A percentile compares a stretch with the other conserved stretches of the same genome.
Conservation (phyloP, 2,329 filamentous ascomycete genomes). For the Thelonectria blattea region DNA sequence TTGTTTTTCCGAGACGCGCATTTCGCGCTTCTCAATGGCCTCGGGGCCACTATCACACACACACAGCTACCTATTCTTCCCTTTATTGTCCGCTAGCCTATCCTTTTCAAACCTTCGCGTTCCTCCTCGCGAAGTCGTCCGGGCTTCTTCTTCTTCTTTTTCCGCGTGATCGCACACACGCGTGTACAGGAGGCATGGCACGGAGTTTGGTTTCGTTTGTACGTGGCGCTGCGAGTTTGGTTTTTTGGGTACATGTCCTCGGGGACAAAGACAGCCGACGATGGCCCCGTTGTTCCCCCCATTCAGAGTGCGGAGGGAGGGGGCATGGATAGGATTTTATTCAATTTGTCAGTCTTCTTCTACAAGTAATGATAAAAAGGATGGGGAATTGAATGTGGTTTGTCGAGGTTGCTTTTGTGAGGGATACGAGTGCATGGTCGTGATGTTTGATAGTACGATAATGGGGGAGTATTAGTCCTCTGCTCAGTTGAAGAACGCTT, state of each 20-base stretch:
- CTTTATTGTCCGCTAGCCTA: slow-evolving; percentile 25
- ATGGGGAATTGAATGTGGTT: slow-evolving; percentile 1
- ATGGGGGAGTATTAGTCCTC: too few species aligned
- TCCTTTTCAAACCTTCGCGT: slow-evolving; percentile 14
- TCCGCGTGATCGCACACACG: slow-evolving; percentile 28
- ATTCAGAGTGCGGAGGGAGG: neutral
- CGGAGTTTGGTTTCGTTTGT: slow-evolving; percentile 39
- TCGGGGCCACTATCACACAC: neutral
- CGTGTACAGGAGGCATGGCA: slow-evolving; percentile 44
- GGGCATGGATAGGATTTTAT: slow-evolving; percentile 13
- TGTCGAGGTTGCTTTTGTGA: neutral
- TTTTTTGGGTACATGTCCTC: slow-evolving; percentile 20
- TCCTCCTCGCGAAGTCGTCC: slow-evolving; percentile 3
- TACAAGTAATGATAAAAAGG: slow-evolving; percentile 21
- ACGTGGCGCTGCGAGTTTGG: slow-evolving; percentile 22
- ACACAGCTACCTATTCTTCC: slow-evolving; percentile 16
- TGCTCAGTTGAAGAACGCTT: neutral
- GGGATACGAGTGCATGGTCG: neutral
- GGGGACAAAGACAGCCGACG: slow-evolving; percentile 1
- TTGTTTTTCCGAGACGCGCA: slow-evolving; percentile 15
- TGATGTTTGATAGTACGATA: too few species aligned
- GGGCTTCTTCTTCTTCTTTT: neutral
- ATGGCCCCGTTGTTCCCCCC: neutral
- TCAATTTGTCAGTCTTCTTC: slow-evolving; percentile 8
- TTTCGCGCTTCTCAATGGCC: neutral